Base-by-base conservation (phyloP, 2,329 filamentous ascomycete genomes). In the Cladosporium sp. region DNA sequence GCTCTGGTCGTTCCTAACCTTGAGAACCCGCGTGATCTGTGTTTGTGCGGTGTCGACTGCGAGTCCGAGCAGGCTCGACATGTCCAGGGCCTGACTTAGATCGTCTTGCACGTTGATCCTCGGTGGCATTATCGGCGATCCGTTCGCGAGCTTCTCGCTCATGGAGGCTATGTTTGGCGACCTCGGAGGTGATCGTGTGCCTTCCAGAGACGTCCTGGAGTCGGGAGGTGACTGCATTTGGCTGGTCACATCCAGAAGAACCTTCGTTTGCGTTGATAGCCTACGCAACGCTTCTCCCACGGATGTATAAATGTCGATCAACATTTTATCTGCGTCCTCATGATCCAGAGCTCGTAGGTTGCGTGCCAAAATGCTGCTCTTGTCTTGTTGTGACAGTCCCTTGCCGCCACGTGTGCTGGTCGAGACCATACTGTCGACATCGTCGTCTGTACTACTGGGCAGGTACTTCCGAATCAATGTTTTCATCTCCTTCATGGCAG, bases 221-320 rank as follows among this genome's bases (percentile, higher is more conserved):
- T 70, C 71, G n/a, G 67, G 80, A 35, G 67, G 80, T 35, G 81
- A 76, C 21, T 85, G 83, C 61, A 91, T 84, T 14, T 87, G 89
- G 75, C 93, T 97, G 0, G 93, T 95, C 23, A 97, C 91, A 77
- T 99, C 95, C 11, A 99, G 83, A n/a, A 99, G 80, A 11, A 98
- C 89, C 77, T 99, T 99, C 64, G 95, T 91, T 76, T 98, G 94
- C 0, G 92, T 93, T 21, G 92, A 92, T 8, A 97, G 81, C 72
- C 95, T 86, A 65, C 95, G 85, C 57, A 99, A 77, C 3, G 91
- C 91, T 80, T 99, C 95, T 4, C 94, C 90, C 10, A 97, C 89
- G 37, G 91, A 88, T 21, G 93, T 90, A 74, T 98, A 99, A 18
- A 96, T 90, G 65, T 88, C 91, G 33, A 88, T 83, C 16, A 98